Evolutionary conservation across 1,284 basidiomycete species (phyloP), one percentile per base, ranked within the genome.

Genomic region (Sanguinoderma infundibulare): DNA sequence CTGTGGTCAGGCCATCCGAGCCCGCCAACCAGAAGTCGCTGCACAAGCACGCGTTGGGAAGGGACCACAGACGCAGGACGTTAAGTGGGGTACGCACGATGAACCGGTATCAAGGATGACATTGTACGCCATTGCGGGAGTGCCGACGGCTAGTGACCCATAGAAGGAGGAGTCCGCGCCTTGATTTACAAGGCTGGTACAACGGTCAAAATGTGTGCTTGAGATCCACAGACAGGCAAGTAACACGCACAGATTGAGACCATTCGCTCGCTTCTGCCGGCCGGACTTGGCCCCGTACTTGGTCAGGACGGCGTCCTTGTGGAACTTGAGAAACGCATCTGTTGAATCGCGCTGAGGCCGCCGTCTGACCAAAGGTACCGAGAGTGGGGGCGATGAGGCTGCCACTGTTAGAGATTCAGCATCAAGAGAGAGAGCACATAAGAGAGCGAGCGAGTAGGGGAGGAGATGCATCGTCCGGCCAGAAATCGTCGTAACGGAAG

Each of bases 81-180:
- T 17, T n/a, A n/a, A n/a, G n/a, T n/a, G n/a, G n/a, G 30, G 30
- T 17, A 73, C 78, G 61, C 54, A 79, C 79, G 78, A 72, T 28
- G 87, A 89, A 6, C 89, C 88, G 0, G 88, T 90, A 71, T 90
- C 83, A 24, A 85, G 68, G 28, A 80, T 65, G 49, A 81, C 75
- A 59, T 80, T 66, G 49, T 73, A 80, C 2, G 77, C 73, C 2
- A 72, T 67, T 0, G 74, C 68, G 28, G 78, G 78, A 1, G 78
- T 79, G 26, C 78, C 78, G 38, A 80, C 72, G 26, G 79, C 78
- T 56, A 80, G 52, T 47, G 79, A 74, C 38, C 79, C 78, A 59
- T 73, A 78, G 63, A 77, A 79, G 42, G 77, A 72, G 14, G 72
- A 71, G 60, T 75, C 74, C 22, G 63, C 64, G 32, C 66, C 63